Evolutionary conservation across 805 yeast genomes (phyloP).

Genomic region (Sugiyamaella valdiviana): DNA sequence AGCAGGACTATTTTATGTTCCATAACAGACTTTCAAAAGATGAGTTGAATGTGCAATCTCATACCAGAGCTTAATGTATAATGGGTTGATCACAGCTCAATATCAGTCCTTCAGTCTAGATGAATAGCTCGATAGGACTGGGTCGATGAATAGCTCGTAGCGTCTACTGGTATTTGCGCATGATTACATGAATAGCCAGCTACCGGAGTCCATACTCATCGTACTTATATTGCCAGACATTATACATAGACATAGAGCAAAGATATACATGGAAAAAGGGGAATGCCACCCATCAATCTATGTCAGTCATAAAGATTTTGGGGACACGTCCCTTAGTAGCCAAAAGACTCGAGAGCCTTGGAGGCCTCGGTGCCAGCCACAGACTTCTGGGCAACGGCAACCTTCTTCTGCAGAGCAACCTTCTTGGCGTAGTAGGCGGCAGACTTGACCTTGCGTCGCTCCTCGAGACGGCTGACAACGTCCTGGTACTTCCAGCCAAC

Average conservation of each 20-base stretch:
- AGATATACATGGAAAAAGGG: not conserved
- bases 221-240: not conserved
- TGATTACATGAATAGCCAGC: too few relatives aligned
- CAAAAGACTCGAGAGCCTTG: slow-evolving; percentile 90
- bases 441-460: slow-evolving; percentile 97
- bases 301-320: not conserved
- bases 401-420: slow-evolving; percentile 92
- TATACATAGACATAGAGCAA: not conserved
- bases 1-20: too few relatives aligned
- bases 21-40: too few relatives aligned
- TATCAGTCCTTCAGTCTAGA: too few relatives aligned
- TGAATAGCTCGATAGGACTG: too few relatives aligned
- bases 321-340: slow-evolving; percentile 64
- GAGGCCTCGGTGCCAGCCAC: slow-evolving; percentile 88
- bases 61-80: too few relatives aligned
- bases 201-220: not conserved
- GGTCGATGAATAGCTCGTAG: too few relatives aligned
- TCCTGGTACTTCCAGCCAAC: slow-evolving; percentile 99
- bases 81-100: too few relatives aligned
- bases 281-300: not conserved
- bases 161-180: too few relatives aligned
- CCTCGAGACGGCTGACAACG: slow-evolving; percentile 94
- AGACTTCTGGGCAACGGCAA: slow-evolving; percentile 76
- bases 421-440: slow-evolving; percentile 99
- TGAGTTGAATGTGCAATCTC: too few relatives aligned